Percentiles rank a stretch among this genome's conserved stretches.
phyloP scores from a whole-genome alignment of 2,329 filamentous ascomycete genomes.

The Ramularia endophylla region DNA sequence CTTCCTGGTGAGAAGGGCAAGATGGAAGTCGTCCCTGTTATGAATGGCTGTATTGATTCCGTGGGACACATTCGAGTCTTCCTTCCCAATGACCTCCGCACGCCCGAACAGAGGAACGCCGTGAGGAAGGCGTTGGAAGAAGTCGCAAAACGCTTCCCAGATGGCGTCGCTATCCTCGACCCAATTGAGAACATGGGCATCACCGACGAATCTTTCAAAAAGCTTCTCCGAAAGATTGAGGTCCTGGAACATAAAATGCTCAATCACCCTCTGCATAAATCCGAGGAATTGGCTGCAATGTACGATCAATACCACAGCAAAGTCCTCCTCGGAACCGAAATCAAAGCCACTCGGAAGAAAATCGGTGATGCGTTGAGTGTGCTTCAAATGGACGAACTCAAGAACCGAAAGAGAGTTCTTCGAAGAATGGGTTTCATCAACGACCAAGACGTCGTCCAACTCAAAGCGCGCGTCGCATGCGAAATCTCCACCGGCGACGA shows the following conservation, averaged over 20 bases:
- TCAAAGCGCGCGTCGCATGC: conserved; percentile 95
- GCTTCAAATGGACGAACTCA: conserved; percentile 90
- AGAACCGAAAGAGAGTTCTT: conserved; percentile 90
- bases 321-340: conserved; percentile 66
- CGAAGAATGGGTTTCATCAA: conserved; percentile 94
- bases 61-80: conserved; percentile 81
- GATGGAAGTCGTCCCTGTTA: conserved; percentile 78
- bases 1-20: conserved; percentile 58
- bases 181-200: conserved; percentile 97
- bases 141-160: conserved; percentile 80
- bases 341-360: conserved; percentile 82
- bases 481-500: conserved; percentile 98
- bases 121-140: conserved; percentile 66
- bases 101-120: conserved; percentile 61
- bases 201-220: conserved; percentile 86
- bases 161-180: conserved; percentile 82
- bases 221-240: conserved; percentile 88
- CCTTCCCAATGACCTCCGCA: conserved; percentile 69
- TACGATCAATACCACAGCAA: conserved; percentile 86
- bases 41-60: conserved; percentile 77
- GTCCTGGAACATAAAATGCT: conserved; percentile 86
- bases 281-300: conserved; percentile 72
- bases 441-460: conserved; percentile 87
- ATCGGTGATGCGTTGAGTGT: conserved; percentile 81
- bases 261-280: conserved; percentile 86